Conservation (phyloP, 1,284 basidiomycete species). For the Baeospora myosura region DNA sequence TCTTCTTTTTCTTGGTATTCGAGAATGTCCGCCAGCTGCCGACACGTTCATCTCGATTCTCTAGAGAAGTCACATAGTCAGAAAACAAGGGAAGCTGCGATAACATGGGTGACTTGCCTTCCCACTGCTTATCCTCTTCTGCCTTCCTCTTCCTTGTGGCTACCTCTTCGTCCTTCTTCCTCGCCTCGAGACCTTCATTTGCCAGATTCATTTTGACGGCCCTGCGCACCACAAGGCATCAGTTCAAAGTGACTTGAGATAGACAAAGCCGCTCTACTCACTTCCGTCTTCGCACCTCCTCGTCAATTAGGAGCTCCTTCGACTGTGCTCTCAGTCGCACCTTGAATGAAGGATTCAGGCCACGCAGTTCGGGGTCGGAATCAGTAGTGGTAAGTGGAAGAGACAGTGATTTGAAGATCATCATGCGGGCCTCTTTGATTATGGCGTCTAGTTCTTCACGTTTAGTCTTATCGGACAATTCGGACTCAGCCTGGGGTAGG, state of each 20-base stretch:
- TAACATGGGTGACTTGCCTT: constrained; percentile 44
- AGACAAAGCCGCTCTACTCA: too few species aligned
- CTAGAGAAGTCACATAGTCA: constrained; percentile 27
- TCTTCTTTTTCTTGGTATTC: constrained; percentile 78
- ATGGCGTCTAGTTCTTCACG: constrained; percentile 73
- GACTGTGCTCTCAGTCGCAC: constrained; percentile 54
- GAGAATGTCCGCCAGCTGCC: constrained; percentile 72
- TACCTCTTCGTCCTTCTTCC: constrained; percentile 79
- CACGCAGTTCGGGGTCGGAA: constrained; percentile 47
- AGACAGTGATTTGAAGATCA: constrained; percentile 51
- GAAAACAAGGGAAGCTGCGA: background rate
- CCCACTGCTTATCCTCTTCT: constrained; percentile 76
- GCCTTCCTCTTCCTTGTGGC: constrained; percentile 67
- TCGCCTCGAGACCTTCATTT: constrained; percentile 77
- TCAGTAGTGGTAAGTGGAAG: constrained; percentile 51
- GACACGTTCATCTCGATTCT: constrained; percentile 71
- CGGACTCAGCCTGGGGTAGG: constrained; percentile 62
- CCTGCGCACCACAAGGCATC: constrained; percentile 28
- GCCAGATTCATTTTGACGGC: constrained; percentile 81
- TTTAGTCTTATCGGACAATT: constrained; percentile 65
- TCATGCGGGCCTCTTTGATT: constrained; percentile 60
- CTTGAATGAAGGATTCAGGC: constrained; percentile 52
- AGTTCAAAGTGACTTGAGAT: constrained; percentile 1
- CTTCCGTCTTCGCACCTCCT: constrained; percentile 74
- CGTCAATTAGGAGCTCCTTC: constrained; percentile 77